Evolutionary conservation across 2,329 filamentous ascomycete species (phyloP).

Genomic region (Cordyceps cateniannulata): DNA sequence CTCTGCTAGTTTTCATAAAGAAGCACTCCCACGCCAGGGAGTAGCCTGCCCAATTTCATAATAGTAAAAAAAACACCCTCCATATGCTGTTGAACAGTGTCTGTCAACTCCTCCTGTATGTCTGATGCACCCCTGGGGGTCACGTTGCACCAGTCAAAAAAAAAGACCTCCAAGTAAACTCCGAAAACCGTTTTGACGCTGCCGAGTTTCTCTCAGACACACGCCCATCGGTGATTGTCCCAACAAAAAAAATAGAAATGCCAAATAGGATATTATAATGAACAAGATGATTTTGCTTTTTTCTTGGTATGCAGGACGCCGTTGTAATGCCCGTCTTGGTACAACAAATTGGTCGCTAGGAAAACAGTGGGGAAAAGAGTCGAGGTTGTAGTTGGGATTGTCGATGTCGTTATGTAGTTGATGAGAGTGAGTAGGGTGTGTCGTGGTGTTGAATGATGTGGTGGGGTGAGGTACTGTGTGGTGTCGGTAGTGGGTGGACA

Average conservation of each 20-base stretch:
- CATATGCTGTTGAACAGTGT: conserved; percentile 1
- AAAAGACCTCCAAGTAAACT: conserved; percentile 1
- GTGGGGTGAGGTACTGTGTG: conserved; percentile 16
- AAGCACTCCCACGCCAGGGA: conserved; percentile 1
- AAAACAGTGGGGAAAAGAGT: conserved; percentile 7
- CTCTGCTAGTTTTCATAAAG: conserved; percentile 4
- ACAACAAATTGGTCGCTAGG: conserved; percentile 18
- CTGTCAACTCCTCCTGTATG: not conserved
- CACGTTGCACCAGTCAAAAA: not conserved
- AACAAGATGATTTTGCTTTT: conserved; percentile 9
- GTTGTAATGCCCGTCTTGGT: conserved; percentile 14
- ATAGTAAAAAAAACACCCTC: not conserved
- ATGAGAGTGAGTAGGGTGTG: not conserved
- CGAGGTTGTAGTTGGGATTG: not conserved
- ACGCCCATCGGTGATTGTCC: not conserved
- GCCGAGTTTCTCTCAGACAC: conserved; percentile 5
- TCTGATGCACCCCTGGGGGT: not conserved
- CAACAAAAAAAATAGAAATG: conserved; percentile 2
- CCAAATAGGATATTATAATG: conserved; percentile 12
- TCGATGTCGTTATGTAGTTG: not conserved
- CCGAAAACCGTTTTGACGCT: not conserved
- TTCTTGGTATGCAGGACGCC: conserved; percentile 13
- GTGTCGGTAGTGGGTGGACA: conserved; percentile 17
- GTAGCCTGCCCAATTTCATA: not conserved
- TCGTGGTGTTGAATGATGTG: conserved; percentile 19